These are phyloP conservation scores for Tetracladium maxilliforme DNA, from an alignment of 2,329 filamentous ascomycete species.

Conservation along the genomic window DNA sequence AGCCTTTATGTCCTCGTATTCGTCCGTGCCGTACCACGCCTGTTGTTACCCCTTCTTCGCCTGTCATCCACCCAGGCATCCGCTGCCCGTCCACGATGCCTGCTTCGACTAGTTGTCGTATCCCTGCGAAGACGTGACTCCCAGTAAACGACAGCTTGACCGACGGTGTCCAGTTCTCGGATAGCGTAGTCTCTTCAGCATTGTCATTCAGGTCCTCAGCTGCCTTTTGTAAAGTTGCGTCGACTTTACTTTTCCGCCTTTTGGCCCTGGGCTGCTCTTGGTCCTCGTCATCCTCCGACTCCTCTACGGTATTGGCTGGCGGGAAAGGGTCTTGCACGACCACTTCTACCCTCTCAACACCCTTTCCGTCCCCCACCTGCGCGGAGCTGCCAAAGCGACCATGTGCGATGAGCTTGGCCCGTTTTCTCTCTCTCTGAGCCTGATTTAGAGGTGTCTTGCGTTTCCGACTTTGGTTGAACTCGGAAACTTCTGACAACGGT, in stretches of 20 bases:
- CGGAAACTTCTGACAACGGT: constrained; percentile 10
- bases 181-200: constrained; percentile 11
- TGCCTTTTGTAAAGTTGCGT: constrained; percentile 8
- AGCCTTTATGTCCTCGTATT: constrained; percentile 42
- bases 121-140: constrained; percentile 64
- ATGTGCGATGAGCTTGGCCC: constrained; percentile 43
- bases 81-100: constrained; percentile 60
- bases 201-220: constrained; percentile 11
- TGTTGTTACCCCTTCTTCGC: constrained; percentile 66
- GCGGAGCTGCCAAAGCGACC: constrained; percentile 57
- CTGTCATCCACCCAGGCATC: constrained; percentile 87
- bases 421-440: constrained; percentile 26
- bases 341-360: constrained; percentile 46
- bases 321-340: constrained; percentile 43
- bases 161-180: constrained; percentile 35
- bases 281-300: constrained; percentile 8
- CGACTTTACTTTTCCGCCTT: constrained; percentile 11
- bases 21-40: constrained; percentile 54
- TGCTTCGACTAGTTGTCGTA: constrained; percentile 62
- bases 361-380: constrained; percentile 37
- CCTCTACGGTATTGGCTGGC: constrained; percentile 4
- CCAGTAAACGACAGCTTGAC: constrained; percentile 59
- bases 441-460: constrained; percentile 9
- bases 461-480: constrained; percentile 26
- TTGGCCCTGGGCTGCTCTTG: constrained; percentile 13